Percentiles rank a stretch among this genome's conserved stretches.
These are phyloP conservation scores for Pyrus bretschneideri DNA, from an alignment of 306 rosid species.

Conservation along the genomic window DNA sequence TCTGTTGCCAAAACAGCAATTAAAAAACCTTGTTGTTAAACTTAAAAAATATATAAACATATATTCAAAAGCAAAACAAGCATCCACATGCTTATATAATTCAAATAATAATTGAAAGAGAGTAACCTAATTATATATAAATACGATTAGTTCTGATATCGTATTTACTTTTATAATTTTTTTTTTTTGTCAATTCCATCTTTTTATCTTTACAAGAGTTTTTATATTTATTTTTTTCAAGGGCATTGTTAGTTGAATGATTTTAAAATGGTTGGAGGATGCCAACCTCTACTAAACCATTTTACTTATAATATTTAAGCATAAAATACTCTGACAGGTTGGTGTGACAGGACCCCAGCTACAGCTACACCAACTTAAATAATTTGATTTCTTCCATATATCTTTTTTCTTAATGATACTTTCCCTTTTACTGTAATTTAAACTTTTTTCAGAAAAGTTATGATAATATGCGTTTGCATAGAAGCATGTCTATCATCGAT, in stretches of 20 bases:
- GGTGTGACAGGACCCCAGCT: conserved; percentile 10
- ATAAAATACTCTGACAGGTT: conserved; percentile 1
- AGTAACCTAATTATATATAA: no score
- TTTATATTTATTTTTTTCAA: no score
- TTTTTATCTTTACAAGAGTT: not conserved
- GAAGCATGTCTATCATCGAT: no score
- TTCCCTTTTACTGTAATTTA: not conserved
- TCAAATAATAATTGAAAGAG: no score
- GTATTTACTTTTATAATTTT: not conserved
- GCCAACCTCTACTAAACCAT: conserved; percentile 32
- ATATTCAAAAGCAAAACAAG: not conserved
- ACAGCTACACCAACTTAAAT: not conserved
- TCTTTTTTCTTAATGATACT: not conserved
- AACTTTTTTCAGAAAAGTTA: not conserved
- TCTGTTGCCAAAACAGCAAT: conserved; percentile 28
- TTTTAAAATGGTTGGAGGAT: conserved; percentile 32
- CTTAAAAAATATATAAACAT: not conserved
- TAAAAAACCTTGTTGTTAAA: not conserved
- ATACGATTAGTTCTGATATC: not conserved
- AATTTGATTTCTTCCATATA: no score
- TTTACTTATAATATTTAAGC: not conserved
- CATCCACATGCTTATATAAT: not conserved
- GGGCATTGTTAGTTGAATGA: not conserved
- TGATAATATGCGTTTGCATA: not conserved
- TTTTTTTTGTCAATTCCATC: not conserved